Conservation (phyloP, 805 yeast species). For the Yamadazyma takamatsuzukensis region DNA sequence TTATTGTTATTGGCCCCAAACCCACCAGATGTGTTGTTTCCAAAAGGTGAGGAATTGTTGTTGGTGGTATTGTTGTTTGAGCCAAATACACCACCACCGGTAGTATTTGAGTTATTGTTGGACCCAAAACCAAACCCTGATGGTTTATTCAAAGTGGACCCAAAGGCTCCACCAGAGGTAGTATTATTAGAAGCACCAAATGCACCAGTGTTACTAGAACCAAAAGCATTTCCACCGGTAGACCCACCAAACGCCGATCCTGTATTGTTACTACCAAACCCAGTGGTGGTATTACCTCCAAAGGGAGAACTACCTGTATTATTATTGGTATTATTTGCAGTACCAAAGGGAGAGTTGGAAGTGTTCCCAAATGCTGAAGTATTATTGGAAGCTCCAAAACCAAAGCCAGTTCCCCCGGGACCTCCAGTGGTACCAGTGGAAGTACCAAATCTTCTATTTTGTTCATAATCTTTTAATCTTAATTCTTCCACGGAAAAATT, state of each 20-base stretch:
- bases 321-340: slow-evolving; percentile 6
- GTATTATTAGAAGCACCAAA: slow-evolving; percentile 31
- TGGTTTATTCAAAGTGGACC: slow-evolving; percentile 19
- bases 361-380: slow-evolving; percentile 17
- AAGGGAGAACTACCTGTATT: slow-evolving; percentile 16
- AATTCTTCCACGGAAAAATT: slow-evolving; percentile 83
- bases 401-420: slow-evolving; percentile 34
- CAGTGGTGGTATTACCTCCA: slow-evolving; percentile 31
- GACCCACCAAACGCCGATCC: slow-evolving; percentile 8
- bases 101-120: no score
- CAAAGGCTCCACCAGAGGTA: slow-evolving; percentile 14
- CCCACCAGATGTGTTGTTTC: slow-evolving; percentile 14
- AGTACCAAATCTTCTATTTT: slow-evolving; percentile 60
- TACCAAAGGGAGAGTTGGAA: slow-evolving; percentile 8
- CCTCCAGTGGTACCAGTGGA: slow-evolving; percentile 17
- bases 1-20: slow-evolving; percentile 19
- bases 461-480: slow-evolving; percentile 82
- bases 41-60: slow-evolving; percentile 24
- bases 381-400: slow-evolving; percentile 14
- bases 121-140: slow-evolving; percentile 6
- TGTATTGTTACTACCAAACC: slow-evolving; percentile 1
- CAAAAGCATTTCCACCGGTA: slow-evolving; percentile 2
- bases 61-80: slow-evolving; percentile 18
- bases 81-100: slow-evolving; percentile 22
- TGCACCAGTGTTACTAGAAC: slow-evolving; percentile 13